Conservation (phyloP, 306 rosid genomes). For the Castanea mollissima region DNA sequence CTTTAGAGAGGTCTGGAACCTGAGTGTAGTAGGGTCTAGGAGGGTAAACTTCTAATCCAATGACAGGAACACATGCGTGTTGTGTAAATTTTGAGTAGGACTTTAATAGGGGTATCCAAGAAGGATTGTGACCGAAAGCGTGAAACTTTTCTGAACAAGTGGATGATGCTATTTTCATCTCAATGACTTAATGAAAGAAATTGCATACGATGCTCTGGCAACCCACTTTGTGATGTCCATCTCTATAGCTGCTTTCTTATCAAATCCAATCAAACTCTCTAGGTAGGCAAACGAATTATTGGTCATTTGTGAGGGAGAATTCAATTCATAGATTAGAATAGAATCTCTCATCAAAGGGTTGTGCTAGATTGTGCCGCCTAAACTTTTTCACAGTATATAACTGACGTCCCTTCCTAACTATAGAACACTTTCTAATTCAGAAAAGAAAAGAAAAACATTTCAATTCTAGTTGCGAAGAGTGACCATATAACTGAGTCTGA, state of each 20-base stretch:
- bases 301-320: not conserved
- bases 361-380: not conserved
- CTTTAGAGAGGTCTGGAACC: no score
- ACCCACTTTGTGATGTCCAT: conserved; percentile 4
- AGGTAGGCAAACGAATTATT: not conserved
- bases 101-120: not conserved
- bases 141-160: conserved; percentile 11
- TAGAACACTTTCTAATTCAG: not conserved
- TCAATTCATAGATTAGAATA: conserved; percentile 2
- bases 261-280: not conserved
- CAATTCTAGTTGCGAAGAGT: not conserved
- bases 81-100: no score
- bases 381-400: conserved; percentile 7
- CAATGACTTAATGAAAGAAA: not conserved
- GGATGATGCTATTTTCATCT: conserved; percentile 18
- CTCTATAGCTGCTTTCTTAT: conserved; percentile 10
- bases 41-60: no score
- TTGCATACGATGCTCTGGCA: conserved; percentile 27
- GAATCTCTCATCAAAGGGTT: conserved; percentile 22
- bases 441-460: not conserved
- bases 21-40: no score
- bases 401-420: not conserved
- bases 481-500: not conserved
- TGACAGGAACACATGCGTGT: no score
- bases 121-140: conserved; percentile 1